phyloP scores from a whole-genome alignment of 768 basidiomycete genomes.

The Kwoniella sp. region DNA sequence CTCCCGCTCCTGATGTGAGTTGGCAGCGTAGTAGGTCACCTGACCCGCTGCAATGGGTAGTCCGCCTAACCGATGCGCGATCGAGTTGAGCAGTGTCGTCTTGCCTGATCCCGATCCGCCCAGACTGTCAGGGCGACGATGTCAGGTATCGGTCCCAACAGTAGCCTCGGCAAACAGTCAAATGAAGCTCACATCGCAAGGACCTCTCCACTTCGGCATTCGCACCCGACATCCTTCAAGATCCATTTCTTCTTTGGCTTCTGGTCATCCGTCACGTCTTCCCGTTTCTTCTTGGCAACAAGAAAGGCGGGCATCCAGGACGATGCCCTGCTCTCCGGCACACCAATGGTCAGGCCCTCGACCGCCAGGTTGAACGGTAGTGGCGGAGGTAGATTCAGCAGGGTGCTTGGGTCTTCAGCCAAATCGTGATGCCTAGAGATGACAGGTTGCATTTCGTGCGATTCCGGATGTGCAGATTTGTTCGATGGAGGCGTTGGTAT shows the following conservation, averaged over 20 bases:
- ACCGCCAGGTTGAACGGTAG: constrained; percentile 30
- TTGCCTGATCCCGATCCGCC: constrained; percentile 49
- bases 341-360: constrained; percentile 27
- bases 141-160: background rate
- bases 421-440: background rate
- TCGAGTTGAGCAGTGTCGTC: constrained; percentile 50
- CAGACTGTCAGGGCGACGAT: constrained; percentile 20
- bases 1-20: constrained; percentile 11
- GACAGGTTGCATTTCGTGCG: background rate
- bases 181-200: constrained; percentile 48
- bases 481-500: no score
- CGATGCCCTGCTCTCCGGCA: constrained; percentile 16
- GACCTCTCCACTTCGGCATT: constrained; percentile 50
- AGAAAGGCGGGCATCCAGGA: constrained; percentile 21
- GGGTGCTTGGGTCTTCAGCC: constrained; percentile 9
- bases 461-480: background rate
- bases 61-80: constrained; percentile 44
- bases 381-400: constrained; percentile 36
- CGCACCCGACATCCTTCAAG: constrained; percentile 42
- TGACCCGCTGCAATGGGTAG: constrained; percentile 46
- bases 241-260: constrained; percentile 37
- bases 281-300: constrained; percentile 9
- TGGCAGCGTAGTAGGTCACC: constrained; percentile 27
- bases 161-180: background rate
- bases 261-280: constrained; percentile 4